A percentile compares a stretch with the other conserved stretches of the same genome.
These are phyloP conservation scores for Lavandula angustifolia DNA, from an alignment of 257 asterid species.

Conservation along the genomic window DNA sequence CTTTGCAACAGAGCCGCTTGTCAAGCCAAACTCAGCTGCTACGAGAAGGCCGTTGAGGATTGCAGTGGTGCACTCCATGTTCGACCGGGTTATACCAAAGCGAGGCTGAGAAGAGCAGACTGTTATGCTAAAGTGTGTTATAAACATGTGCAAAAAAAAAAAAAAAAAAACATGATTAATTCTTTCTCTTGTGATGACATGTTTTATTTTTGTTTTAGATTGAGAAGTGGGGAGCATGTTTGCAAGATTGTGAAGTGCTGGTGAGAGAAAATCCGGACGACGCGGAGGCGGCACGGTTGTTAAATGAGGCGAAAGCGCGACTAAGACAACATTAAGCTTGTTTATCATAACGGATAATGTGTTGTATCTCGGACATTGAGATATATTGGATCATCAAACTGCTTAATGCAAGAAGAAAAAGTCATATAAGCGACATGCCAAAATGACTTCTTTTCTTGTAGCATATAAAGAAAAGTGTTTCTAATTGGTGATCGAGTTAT, in stretches of 20 bases:
- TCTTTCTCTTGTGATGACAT: not conserved
- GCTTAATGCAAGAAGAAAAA: no score
- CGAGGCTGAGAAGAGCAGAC: constrained; percentile 71
- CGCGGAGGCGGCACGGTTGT: constrained; percentile 51
- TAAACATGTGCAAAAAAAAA: no score
- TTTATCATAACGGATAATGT: no score
- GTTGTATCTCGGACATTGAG: no score
- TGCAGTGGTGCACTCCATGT: constrained; percentile 60
- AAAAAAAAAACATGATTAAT: no score
- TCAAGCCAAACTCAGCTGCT: constrained; percentile 59
- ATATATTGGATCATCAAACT: no score
- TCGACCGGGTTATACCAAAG: constrained; percentile 63
- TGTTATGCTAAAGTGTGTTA: constrained; percentile 58
- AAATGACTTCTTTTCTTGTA: no score
- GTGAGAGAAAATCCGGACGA: constrained; percentile 52
- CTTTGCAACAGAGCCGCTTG: constrained; percentile 84
- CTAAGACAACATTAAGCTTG: constrained; percentile 17
- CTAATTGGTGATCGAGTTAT: no score
- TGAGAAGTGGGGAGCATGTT: constrained; percentile 73
- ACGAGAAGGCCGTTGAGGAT: constrained; percentile 69
- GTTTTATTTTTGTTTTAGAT: constrained; percentile 31
- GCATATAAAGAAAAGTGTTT: no score
- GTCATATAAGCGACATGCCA: no score
- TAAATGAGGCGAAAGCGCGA: constrained; percentile 50
- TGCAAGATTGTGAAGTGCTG: constrained; percentile 64